These are phyloP conservation scores for Trichophyton rubrum DNA, from an alignment of 2,329 filamentous ascomycete species.

Conservation along the genomic window DNA sequence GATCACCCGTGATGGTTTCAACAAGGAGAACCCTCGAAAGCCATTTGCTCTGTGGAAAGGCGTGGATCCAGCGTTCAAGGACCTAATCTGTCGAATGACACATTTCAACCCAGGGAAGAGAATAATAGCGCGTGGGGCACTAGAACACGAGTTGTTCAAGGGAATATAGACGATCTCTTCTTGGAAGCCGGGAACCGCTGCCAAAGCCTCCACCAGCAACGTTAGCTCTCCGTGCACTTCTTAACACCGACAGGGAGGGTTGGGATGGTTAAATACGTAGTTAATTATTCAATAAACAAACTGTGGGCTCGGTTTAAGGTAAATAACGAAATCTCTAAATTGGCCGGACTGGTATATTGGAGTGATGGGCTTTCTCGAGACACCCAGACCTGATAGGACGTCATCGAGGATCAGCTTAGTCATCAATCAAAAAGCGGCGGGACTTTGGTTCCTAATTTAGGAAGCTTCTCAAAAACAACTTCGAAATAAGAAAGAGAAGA, in stretches of 20 bases:
- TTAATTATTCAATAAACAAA: too few species aligned
- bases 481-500: not conserved
- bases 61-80: constrained; percentile 22
- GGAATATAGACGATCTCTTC: not conserved
- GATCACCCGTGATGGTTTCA: constrained; percentile 30
- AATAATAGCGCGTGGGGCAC: constrained; percentile 20
- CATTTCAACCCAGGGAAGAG: constrained; percentile 21
- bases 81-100: constrained; percentile 21
- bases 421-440: too few species aligned
- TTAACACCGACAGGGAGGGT: not conserved
- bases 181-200: not conserved
- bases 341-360: too few species aligned
- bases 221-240: not conserved
- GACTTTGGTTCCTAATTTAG: too few species aligned
- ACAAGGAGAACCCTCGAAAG: constrained; percentile 29
- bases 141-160: constrained; percentile 23
- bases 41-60: constrained; percentile 33
- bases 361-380: too few species aligned
- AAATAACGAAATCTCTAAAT: too few species aligned
- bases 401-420: too few species aligned
- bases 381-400: too few species aligned
- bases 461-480: too few species aligned
- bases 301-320: too few species aligned
- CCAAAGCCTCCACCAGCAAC: not conserved
- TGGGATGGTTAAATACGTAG: too few species aligned